Percentiles rank a stretch among this genome's conserved stretches.
Conservation (phyloP, 208 protist genomes). For the Wallacemonas sp. region DNA sequence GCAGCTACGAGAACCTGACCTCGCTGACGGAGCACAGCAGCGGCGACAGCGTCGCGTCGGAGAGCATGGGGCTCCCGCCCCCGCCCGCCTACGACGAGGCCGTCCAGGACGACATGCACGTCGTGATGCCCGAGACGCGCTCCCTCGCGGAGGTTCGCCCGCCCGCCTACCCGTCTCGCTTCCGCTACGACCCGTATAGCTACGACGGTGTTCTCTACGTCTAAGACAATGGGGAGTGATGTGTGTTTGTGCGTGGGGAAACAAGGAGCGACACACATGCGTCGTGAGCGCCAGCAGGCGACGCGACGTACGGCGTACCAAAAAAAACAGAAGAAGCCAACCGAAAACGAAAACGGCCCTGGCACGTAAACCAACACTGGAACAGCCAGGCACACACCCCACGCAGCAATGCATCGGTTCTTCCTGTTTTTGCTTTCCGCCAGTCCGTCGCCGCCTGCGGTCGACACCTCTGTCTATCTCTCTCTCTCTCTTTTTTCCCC, state of each 20-base stretch:
- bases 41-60: conserved; percentile 3
- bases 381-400: no score
- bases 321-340: no score
- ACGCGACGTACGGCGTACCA: no score
- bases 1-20: conserved; percentile 19
- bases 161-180: conserved; percentile 79
- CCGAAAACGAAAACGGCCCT: no score
- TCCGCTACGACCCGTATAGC: conserved; percentile 89
- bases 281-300: no score
- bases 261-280: no score
- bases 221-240: no score
- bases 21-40: conserved; percentile 10
- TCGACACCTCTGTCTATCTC: background rate
- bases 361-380: no score
- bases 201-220: conserved; percentile 63
- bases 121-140: conserved; percentile 13
- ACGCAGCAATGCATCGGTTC: no score
- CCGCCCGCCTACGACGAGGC: conserved; percentile 73
- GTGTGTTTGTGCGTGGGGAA: no score
- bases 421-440: no score
- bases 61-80: conserved; percentile 26
- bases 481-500: conserved; percentile 4
- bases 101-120: conserved; percentile 42
- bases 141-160: conserved; percentile 26
- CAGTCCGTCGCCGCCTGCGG: no score